Percentiles rank a stretch among this genome's conserved stretches.
These are phyloP conservation scores for Flagelloscypha sp. DNA, from an alignment of 768 basidiomycete species.

Conservation along the genomic window DNA sequence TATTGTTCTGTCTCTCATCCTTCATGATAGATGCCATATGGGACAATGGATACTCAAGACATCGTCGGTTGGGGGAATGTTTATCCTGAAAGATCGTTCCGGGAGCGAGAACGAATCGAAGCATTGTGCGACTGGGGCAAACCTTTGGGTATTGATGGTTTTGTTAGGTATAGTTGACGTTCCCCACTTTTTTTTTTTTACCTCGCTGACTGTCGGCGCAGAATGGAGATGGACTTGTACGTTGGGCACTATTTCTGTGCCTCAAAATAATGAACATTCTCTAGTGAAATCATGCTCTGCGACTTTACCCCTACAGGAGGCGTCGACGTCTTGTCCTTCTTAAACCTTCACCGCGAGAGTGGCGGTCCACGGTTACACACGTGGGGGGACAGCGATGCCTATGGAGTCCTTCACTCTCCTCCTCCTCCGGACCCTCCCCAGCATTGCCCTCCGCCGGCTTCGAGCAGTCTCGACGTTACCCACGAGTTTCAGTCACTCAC, in stretches of 20 bases:
- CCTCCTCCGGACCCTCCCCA: too few species aligned
- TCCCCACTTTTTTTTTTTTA: too few species aligned
- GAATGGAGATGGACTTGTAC: conserved; percentile 45
- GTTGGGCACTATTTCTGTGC: conserved; percentile 8
- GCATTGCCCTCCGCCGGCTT: too few species aligned
- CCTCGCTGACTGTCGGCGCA: too few species aligned
- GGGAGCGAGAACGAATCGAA: conserved; percentile 19
- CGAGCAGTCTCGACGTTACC: too few species aligned
- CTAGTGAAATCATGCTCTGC: conserved; percentile 41
- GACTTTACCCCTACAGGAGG: conserved; percentile 36
- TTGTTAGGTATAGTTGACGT: conserved; percentile 19
- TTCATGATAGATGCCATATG: conserved; percentile 18
- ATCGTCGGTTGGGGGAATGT: conserved; percentile 22
- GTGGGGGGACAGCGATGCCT: too few species aligned
- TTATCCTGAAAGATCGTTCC: conserved; percentile 10
- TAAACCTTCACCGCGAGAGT: conserved; percentile 26
- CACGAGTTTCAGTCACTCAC: too few species aligned
- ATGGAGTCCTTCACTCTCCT: too few species aligned
- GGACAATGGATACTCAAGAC: conserved; percentile 28
- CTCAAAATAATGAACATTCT: background rate
- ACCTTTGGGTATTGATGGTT: conserved; percentile 22
- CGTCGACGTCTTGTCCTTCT: conserved; percentile 31
- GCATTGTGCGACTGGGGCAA: conserved; percentile 26
- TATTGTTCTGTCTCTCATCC: too few species aligned
- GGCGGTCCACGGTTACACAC: too few species aligned